phyloP scores from a whole-genome alignment of 768 basidiomycete species.

The Panaeolus cyanescens region DNA sequence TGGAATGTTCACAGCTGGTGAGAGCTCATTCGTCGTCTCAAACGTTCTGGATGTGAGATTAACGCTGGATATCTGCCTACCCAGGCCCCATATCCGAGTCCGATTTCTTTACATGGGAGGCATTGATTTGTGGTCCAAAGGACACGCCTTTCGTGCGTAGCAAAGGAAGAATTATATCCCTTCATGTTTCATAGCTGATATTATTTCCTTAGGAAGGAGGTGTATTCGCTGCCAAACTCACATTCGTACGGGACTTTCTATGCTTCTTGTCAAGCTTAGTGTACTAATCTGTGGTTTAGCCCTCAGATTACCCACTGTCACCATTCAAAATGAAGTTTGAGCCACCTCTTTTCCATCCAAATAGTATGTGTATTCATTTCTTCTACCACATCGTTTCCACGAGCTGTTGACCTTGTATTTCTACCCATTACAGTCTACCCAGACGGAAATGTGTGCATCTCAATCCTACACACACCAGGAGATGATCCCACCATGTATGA shows the following conservation, averaged over 20 bases:
- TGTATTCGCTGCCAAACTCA: constrained; percentile 88
- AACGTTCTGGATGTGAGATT: not conserved
- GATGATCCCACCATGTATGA: constrained; percentile 95
- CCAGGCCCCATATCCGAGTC: constrained; percentile 84
- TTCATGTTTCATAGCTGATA: not conserved
- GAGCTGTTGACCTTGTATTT: not conserved
- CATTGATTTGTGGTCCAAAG: constrained; percentile 89
- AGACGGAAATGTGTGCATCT: constrained; percentile 97
- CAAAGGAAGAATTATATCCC: not conserved
- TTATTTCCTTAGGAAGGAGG: constrained; percentile 79
- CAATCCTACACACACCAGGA: constrained; percentile 93
- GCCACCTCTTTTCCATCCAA: constrained; percentile 96
- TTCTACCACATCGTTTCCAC: not conserved
- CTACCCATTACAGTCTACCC: constrained; percentile 71
- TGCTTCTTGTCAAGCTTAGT: constrained; percentile 29
- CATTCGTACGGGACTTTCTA: constrained; percentile 67
- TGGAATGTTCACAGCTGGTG: constrained; percentile 94
- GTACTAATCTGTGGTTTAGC: constrained; percentile 43
- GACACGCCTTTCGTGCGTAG: constrained; percentile 88
- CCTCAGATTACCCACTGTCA: constrained; percentile 91
- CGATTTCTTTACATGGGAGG: constrained; percentile 97
- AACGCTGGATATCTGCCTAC: not conserved
- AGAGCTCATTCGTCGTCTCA: constrained; percentile 11
- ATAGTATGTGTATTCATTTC: constrained; percentile 62
- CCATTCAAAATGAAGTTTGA: constrained; percentile 99